A percentile compares a stretch with the other conserved stretches of the same genome.
Conservation (phyloP, 805 yeast species). For the Suhomyces sp. region DNA sequence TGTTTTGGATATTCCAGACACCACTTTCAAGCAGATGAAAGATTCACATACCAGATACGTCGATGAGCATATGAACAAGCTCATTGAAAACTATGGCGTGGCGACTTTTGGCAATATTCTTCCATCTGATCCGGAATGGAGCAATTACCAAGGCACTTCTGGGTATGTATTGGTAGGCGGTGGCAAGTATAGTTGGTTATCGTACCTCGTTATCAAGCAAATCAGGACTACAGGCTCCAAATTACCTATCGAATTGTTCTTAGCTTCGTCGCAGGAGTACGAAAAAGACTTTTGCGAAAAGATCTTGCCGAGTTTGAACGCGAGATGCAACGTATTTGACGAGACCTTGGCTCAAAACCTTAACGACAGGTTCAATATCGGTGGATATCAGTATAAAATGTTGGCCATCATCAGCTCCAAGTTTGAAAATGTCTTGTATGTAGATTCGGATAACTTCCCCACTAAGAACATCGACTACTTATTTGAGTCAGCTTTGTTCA, state of each 20-base stretch:
- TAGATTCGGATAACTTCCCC: conserved; percentile 54
- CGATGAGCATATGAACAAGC: conserved; percentile 24
- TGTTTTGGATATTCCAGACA: conserved; percentile 40
- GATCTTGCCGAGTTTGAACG: conserved; percentile 42
- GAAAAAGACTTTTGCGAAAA: conserved; percentile 46
- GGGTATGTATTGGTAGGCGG: conserved; percentile 55
- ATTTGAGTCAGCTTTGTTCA: conserved; percentile 43
- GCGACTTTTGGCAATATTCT: conserved; percentile 36
- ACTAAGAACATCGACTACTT: conserved; percentile 42
- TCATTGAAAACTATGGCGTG: conserved; percentile 23
- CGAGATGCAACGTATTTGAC: conserved; percentile 47
- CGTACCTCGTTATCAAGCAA: conserved; percentile 48
- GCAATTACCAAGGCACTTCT: conserved; percentile 24
- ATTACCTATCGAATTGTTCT: conserved; percentile 52
- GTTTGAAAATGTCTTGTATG: conserved; percentile 45
- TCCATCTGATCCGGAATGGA: conserved; percentile 40
- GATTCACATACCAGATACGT: conserved; percentile 37
- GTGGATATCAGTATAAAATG: conserved; percentile 52
- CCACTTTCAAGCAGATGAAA: conserved; percentile 31
- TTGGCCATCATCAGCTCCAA: conserved; percentile 61
- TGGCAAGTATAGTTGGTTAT: conserved; percentile 49
- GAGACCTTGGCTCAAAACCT: conserved; percentile 15
- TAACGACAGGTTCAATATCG: conserved; percentile 22
- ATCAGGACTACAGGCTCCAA: conserved; percentile 41
- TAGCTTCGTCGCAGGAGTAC: conserved; percentile 43